Evolutionary conservation across 2,329 filamentous ascomycete species (phyloP), one percentile per base, ranked within the genome.

Genomic region (Calonectria leucothoes): DNA sequence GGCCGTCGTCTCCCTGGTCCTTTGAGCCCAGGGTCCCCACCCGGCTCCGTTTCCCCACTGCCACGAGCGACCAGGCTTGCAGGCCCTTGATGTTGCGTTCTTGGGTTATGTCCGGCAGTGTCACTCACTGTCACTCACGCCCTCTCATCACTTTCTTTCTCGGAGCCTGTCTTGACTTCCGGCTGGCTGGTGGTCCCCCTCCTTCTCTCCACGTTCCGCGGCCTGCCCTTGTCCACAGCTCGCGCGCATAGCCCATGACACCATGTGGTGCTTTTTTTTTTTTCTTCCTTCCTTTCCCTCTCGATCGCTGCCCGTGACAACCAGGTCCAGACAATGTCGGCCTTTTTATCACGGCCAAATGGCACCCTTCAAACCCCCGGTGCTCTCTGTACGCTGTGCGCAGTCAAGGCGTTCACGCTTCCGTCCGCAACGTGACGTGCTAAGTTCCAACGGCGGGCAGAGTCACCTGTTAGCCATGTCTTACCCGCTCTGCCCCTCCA

Each of bases 401-500:
- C 55, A 61, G 35, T 37, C 55, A 25, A 61, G 55, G 55, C 45
- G 48, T 67, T 48, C 65, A 67, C 45, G 49, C 49, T 66, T 57
- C 49, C 49, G 29, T 45, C 66, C 69, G 49, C 63, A 55, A 49
- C 59, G 70, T 69, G 70, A 72, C 49, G n/a, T 51, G 49, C 51
- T 55, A 39, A 39, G 37, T 52, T 45, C 63, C 55, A 68, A 52
- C 63, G 42, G 63, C 35, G 31, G 35, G 29, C 45, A 33, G 37
- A 72, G 57, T 72, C 70, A 72, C 59, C 70, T 72, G 66, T 72
- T 67, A 42, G 65, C 66, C 70, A 64, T 72, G 70, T 69, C 65
- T 72, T 69, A 69, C 70, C 70, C 66, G 70, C 57, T 59, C 31
- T 64, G 69, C 61, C 68, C 29, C 55, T 63, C 33, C 33, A 48